Percentiles rank a stretch among this genome's conserved stretches.
These are phyloP conservation scores for Botrytis cinerea DNA, from an alignment of 2,329 filamentous ascomycete species.

Conservation along the genomic window DNA sequence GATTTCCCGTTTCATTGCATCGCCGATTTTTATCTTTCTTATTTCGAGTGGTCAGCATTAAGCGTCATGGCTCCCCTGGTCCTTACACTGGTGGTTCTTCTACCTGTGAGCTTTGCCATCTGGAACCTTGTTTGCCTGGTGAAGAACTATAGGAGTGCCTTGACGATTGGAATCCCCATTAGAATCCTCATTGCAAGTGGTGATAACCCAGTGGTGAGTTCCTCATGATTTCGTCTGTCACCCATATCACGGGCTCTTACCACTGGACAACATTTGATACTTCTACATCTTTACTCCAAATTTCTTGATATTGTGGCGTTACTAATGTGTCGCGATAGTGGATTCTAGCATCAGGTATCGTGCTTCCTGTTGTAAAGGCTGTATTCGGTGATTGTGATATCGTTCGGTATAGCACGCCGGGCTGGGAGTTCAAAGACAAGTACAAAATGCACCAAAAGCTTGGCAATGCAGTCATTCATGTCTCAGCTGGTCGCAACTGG, in stretches of 20 bases:
- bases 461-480: conserved; percentile 12
- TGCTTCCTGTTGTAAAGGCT: background rate
- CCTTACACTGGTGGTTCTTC: background rate
- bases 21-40: background rate
- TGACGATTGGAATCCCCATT: conserved; percentile 1
- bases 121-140: conserved; percentile 5
- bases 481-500: conserved; percentile 15
- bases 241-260: background rate
- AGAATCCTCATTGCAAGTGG: conserved; percentile 13
- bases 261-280: background rate
- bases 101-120: background rate
- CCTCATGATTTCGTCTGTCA: background rate
- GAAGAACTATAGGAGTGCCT: conserved; percentile 2
- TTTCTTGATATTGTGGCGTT: background rate
- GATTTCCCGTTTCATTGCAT: background rate
- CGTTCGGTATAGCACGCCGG: conserved; percentile 1
- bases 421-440: conserved; percentile 18
- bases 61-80: background rate
- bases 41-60: background rate
- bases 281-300: background rate
- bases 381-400: conserved; percentile 16
- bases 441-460: conserved; percentile 13
- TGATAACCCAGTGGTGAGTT: conserved; percentile 17
- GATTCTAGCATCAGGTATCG: conserved; percentile 13
- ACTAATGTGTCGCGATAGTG: background rate